Conservation (phyloP, 2,329 filamentous ascomycete species). For the Rutstroemia sp. region DNA sequence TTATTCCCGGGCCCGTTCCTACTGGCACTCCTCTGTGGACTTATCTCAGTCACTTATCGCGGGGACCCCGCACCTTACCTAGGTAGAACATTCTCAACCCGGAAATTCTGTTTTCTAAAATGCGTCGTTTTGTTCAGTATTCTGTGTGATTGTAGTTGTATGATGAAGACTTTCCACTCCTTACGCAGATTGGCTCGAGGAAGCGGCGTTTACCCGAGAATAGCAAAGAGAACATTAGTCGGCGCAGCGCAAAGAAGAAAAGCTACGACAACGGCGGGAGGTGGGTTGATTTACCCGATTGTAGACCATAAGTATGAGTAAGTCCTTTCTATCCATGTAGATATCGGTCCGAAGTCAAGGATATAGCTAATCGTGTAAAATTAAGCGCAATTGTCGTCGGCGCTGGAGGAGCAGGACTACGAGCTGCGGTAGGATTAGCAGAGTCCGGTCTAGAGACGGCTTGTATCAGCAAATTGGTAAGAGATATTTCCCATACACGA, state of each 20-base stretch:
- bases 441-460: slow-evolving; percentile 87
- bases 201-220: too few species aligned
- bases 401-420: slow-evolving; percentile 73
- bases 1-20: too few species aligned
- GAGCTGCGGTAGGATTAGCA: slow-evolving; percentile 77
- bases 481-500: not conserved
- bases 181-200: not conserved
- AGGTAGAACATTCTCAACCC: too few species aligned
- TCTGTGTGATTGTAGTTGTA: not conserved
- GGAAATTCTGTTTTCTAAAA: too few species aligned
- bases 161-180: not conserved
- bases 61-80: too few species aligned
- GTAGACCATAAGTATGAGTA: slow-evolving; percentile 6
- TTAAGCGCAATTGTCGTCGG: slow-evolving; percentile 51
- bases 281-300: not conserved
- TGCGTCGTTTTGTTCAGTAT: not conserved
- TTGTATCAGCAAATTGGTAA: slow-evolving; percentile 53
- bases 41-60: too few species aligned
- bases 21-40: too few species aligned
- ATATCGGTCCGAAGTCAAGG: not conserved
- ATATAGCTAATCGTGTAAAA: not conserved
- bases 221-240: not conserved
- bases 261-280: not conserved
- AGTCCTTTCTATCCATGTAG: not conserved
- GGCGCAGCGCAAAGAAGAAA: not conserved